phyloP scores from a whole-genome alignment of 441 rosid species.

The Aquilaria agallochum region DNA sequence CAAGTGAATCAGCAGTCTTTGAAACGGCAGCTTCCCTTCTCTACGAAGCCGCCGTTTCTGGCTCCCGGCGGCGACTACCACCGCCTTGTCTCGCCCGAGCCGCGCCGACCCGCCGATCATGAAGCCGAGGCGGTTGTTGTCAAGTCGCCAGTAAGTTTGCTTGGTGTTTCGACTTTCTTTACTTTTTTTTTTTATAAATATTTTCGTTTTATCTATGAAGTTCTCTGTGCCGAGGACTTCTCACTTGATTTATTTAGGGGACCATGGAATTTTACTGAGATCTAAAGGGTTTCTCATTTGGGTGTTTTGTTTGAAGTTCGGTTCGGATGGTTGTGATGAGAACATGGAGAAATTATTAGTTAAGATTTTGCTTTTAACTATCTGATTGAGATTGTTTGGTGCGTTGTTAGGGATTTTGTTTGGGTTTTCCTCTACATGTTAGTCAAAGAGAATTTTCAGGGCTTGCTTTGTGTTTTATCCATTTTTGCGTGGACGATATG shows the following conservation, averaged over 20 bases:
- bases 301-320: constrained; percentile 1
- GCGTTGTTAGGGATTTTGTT: background rate
- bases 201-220: constrained; percentile 7
- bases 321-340: constrained; percentile 4
- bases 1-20: constrained; percentile 17
- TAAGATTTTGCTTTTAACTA: background rate
- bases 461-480: too few species aligned
- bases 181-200: background rate
- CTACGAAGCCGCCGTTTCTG: constrained; percentile 63
- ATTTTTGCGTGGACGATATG: too few species aligned
- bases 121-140: constrained; percentile 49
- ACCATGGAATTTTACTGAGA: constrained; percentile 17
- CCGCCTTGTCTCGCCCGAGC: constrained; percentile 41
- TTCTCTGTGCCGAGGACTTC: background rate
- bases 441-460: too few species aligned
- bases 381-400: background rate
- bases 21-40: constrained; percentile 45
- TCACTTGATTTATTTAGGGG: background rate
- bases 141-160: constrained; percentile 55
- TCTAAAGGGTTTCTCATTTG: constrained; percentile 11
- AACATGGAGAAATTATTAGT: constrained; percentile 1
- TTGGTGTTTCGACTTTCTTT: constrained; percentile 1
- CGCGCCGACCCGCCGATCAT: constrained; percentile 40
- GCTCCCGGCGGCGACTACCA: constrained; percentile 74
- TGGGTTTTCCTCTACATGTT: background rate